Evolutionary conservation across 2,329 filamentous ascomycete genomes (phyloP).

Genomic region (Falciphora oryzae): DNA sequence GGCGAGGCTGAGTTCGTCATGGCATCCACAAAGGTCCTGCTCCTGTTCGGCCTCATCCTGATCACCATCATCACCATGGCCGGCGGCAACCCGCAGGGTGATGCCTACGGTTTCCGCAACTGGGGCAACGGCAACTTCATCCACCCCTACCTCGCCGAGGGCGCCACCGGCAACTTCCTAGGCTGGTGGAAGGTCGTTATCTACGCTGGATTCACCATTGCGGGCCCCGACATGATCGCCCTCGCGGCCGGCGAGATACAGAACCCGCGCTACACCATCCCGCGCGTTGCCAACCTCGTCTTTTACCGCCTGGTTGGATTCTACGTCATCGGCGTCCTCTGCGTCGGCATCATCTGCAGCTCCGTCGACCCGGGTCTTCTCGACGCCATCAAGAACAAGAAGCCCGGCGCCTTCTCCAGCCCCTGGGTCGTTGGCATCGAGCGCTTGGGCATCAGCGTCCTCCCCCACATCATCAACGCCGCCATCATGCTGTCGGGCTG

Average conservation of each 20-base stretch:
- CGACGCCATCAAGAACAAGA: slow-evolving; percentile 52
- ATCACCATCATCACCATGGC: slow-evolving; percentile 14
- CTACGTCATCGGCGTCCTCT: slow-evolving; percentile 67
- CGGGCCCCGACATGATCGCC: slow-evolving; percentile 13
- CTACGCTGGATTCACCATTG: slow-evolving; percentile 12
- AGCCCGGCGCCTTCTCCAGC: slow-evolving; percentile 37
- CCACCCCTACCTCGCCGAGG: slow-evolving; percentile 8
- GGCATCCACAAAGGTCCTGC: slow-evolving; percentile 18
- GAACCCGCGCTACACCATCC: slow-evolving; percentile 71
- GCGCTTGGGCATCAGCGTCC: slow-evolving; percentile 38
- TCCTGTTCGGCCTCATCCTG: slow-evolving; percentile 14
- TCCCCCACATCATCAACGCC: slow-evolving; percentile 53
- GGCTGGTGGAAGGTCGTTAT: slow-evolving; percentile 11
- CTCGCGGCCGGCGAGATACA: slow-evolving; percentile 67
- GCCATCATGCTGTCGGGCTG: slow-evolving; percentile 26
- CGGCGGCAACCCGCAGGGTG: slow-evolving; percentile 8
- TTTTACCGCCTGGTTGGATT: slow-evolving; percentile 80
- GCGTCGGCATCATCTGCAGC: slow-evolving; percentile 73
- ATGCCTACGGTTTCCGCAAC: slow-evolving; percentile 14
- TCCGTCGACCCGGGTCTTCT: slow-evolving; percentile 29
- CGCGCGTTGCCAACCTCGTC: slow-evolving; percentile 71
- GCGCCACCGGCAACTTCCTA: slow-evolving; percentile 8
- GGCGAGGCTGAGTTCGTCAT: slow-evolving; percentile 30
- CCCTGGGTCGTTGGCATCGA: slow-evolving; percentile 45
- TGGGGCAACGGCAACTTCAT: slow-evolving; percentile 12